Conservation (phyloP, 2,329 filamentous ascomycete genomes). For the Dactylonectria macrodidyma region DNA sequence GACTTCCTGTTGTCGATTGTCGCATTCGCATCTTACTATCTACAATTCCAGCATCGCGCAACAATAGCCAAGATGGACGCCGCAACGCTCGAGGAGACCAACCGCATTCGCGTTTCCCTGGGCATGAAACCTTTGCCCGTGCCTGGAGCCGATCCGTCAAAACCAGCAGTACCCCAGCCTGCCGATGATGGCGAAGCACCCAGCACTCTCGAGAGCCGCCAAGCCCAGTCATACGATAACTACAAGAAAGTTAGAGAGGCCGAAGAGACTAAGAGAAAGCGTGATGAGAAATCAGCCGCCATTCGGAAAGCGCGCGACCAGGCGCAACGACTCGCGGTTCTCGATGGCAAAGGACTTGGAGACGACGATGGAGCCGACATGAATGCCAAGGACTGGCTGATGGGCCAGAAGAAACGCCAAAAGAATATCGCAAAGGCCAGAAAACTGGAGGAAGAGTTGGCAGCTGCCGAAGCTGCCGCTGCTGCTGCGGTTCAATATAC, state of each 20-base stretch:
- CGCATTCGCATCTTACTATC: constrained; percentile 7
- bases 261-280: constrained; percentile 82
- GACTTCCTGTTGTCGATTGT: constrained; percentile 20
- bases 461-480: constrained; percentile 78
- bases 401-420: constrained; percentile 92
- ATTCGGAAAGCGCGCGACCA: constrained; percentile 90
- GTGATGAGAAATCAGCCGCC: constrained; percentile 84
- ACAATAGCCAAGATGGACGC: constrained; percentile 66
- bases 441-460: constrained; percentile 81
- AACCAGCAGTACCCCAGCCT: constrained; percentile 64
- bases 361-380: constrained; percentile 77
- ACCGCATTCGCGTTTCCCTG: constrained; percentile 90
- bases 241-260: constrained; percentile 76
- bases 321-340: constrained; percentile 80
- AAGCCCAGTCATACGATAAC: constrained; percentile 82
- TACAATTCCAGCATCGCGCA: constrained; percentile 8
- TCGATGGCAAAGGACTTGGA: constrained; percentile 88
- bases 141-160: constrained; percentile 70
- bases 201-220: constrained; percentile 87
- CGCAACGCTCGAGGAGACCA: constrained; percentile 91
- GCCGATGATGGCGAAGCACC: constrained; percentile 76
- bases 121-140: constrained; percentile 92
- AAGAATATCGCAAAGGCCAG: constrained; percentile 89
- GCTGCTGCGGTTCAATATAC: constrained; percentile 81
- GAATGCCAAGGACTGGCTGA: constrained; percentile 89